Evolutionary conservation across 2,329 filamentous ascomycete genomes (phyloP).

Genomic region (Ilyonectria destructans): DNA sequence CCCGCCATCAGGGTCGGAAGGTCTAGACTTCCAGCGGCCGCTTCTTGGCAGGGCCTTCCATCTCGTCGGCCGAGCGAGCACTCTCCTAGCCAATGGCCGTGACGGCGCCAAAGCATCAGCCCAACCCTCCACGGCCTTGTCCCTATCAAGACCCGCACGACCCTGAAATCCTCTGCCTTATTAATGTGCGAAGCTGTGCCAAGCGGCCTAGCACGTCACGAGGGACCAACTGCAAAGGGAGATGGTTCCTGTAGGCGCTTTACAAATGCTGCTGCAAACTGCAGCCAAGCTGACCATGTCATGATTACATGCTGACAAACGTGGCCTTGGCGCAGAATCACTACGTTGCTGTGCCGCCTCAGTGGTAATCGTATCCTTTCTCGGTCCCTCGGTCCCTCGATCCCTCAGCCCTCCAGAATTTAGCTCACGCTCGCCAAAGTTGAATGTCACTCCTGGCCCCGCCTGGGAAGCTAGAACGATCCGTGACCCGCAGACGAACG

Average conservation of each 20-base stretch:
- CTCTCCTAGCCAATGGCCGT: constrained; percentile 14
- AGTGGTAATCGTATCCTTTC: constrained; percentile 3
- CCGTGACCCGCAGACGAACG: constrained; percentile 15
- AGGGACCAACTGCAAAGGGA: neutral
- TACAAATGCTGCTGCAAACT: constrained; percentile 9
- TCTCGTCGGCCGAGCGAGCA: constrained; percentile 3
- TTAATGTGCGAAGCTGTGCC: constrained; percentile 8
- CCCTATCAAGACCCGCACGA: constrained; percentile 21
- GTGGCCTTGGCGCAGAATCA: constrained; percentile 17
- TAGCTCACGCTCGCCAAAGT: constrained; percentile 7
- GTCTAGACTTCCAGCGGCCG: constrained; percentile 40
- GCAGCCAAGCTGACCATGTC: constrained; percentile 7
- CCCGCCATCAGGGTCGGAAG: constrained; percentile 6
- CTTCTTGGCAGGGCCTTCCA: constrained; percentile 37
- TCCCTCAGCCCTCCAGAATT: constrained; percentile 21
- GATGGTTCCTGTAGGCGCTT: neutral
- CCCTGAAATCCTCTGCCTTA: neutral
- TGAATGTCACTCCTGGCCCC: constrained; percentile 20
- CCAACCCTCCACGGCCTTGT: neutral
- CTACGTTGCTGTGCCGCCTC: constrained; percentile 29
- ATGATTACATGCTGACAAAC: constrained; percentile 23
- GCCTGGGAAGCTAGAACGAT: constrained; percentile 23
- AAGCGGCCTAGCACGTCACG: constrained; percentile 2
- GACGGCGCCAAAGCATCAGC: neutral
- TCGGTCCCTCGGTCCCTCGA: constrained; percentile 13